These are phyloP conservation scores for Irpex sp. DNA, from an alignment of 1,284 basidiomycete genomes.

Conservation along the genomic window DNA sequence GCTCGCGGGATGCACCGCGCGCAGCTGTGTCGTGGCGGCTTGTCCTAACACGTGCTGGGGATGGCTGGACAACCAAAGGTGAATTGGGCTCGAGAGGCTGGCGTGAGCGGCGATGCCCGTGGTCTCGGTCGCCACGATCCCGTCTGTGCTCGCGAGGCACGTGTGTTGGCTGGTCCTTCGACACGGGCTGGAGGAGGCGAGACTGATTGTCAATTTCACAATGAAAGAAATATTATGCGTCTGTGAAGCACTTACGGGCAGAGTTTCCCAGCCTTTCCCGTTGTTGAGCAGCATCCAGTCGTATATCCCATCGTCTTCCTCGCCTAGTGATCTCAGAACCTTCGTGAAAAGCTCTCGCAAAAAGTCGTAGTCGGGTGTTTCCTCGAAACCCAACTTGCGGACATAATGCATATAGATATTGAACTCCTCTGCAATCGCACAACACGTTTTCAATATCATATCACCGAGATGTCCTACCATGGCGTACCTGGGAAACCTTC, in stretches of 20 bases:
- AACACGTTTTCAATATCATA: slow-evolving; percentile 1
- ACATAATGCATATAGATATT: slow-evolving; percentile 88
- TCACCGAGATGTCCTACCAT: background rate
- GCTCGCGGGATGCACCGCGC: slow-evolving; percentile 39
- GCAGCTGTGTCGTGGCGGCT: slow-evolving; percentile 42
- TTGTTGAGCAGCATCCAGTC: slow-evolving; percentile 87
- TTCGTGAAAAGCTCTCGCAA: slow-evolving; percentile 89
- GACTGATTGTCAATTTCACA: background rate
- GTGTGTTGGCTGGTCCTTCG: slow-evolving; percentile 46
- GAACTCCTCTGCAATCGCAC: slow-evolving; percentile 66
- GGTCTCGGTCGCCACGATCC: slow-evolving; percentile 44
- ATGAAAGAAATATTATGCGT: background rate
- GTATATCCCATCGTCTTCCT: slow-evolving; percentile 85
- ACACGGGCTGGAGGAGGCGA: slow-evolving; percentile 45
- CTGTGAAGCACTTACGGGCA: slow-evolving; percentile 46
- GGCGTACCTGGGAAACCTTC: slow-evolving; percentile 85
- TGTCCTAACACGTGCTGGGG: slow-evolving; percentile 58
- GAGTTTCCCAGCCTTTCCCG: slow-evolving; percentile 72
- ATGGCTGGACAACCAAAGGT: slow-evolving; percentile 59
- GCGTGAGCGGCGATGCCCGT: slow-evolving; percentile 54
- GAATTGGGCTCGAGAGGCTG: slow-evolving; percentile 47
- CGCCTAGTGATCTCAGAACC: slow-evolving; percentile 85
- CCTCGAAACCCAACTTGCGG: slow-evolving; percentile 86
- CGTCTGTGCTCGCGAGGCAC: slow-evolving; percentile 47
- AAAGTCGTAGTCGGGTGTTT: slow-evolving; percentile 96